Base-by-base conservation (phyloP, 2,329 filamentous ascomycete species). In the Magnaporthales sp. region DNA sequence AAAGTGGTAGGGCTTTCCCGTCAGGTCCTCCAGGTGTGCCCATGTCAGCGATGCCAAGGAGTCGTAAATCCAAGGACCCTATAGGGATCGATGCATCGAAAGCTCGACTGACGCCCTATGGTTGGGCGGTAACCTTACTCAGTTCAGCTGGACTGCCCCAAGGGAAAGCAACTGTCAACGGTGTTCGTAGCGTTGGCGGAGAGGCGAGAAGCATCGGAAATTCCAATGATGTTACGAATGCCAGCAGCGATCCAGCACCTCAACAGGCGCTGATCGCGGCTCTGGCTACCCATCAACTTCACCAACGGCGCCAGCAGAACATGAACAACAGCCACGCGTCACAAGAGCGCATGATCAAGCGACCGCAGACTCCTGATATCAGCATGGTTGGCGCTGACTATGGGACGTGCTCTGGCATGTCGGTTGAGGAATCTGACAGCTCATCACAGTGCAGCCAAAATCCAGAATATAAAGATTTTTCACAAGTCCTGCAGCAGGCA, bases 61-160 rank as follows among this genome's bases (percentile, higher is more conserved):
- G 2, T 32, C 29, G n/a, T 10, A 62, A 62, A 24, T 2, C 29
- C 15, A 24, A 24, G 15, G 61, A 62, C 29, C 31, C 10, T 24
- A 4, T 32, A 4, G 24, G 13, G 29, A 13, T 27, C 6, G 61
- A 62, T 31, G 61, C 61, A 13, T 11, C 27, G 27, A 62, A 62
- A 31, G 7, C 61, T n/a, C 29, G 22, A 31, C 61, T 32, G 61
- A 31, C 61, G 31, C 61, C 61, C 5, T 62, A 62, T 30, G 61
- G 27, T 19, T 62, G 61, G 61, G 61, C 61, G 4, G 61, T 32
- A 31, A 31, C 3, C 29, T 27, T 62, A 10, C 29, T 62, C 19
- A 62, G 61, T 27, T 62, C 61, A 22, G 61, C 61, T n/a, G 61
- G 61, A 24, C 61, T 62, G 13, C 61, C 61, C 9, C 61, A 62